Conservation (phyloP, 2,329 filamentous ascomycete genomes). For the Lecanoromycetidae sp. region DNA sequence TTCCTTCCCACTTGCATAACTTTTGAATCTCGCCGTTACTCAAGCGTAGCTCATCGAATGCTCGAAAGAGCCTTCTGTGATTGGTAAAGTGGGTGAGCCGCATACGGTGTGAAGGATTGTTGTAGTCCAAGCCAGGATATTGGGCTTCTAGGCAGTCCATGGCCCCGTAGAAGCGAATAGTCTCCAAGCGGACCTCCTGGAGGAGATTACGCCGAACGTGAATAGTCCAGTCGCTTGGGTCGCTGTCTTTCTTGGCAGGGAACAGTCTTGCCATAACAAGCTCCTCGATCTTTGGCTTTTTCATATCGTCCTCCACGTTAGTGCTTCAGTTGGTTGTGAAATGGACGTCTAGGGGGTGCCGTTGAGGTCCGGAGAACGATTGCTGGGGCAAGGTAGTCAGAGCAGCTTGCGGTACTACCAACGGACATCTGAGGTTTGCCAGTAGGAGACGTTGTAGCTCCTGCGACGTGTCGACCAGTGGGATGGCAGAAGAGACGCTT, state of each 20-base stretch:
- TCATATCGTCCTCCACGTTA: not conserved
- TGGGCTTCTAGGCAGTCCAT: conserved; percentile 53
- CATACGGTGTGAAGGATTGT: conserved; percentile 48
- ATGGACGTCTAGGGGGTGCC: no score
- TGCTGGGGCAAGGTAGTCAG: no score
- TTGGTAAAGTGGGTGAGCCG: conserved; percentile 49
- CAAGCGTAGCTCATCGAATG: conserved; percentile 47
- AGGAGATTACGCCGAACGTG: conserved; percentile 51
- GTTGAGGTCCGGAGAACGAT: no score
- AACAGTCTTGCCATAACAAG: conserved; percentile 9
- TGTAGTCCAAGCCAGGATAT: conserved; percentile 55
- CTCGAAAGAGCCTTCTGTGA: conserved; percentile 48
- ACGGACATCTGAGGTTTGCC: no score
- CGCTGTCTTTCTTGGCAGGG: conserved; percentile 1
- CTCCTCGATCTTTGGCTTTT: conserved; percentile 12
- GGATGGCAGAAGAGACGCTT: no score
- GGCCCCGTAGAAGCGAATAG: conserved; percentile 51
- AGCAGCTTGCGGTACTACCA: no score
- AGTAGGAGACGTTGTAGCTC: no score
- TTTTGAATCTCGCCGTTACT: conserved; percentile 49
- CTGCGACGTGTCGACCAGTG: no score
- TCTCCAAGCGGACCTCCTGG: conserved; percentile 53
- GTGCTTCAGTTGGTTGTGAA: not conserved
- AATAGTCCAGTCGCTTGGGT: conserved; percentile 26
- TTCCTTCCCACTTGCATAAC: conserved; percentile 48